A percentile compares a stretch with the other conserved stretches of the same genome.
Evolutionary conservation across 2,329 filamentous ascomycete species (phyloP).

Genomic region (Elsinoe arachidis): DNA sequence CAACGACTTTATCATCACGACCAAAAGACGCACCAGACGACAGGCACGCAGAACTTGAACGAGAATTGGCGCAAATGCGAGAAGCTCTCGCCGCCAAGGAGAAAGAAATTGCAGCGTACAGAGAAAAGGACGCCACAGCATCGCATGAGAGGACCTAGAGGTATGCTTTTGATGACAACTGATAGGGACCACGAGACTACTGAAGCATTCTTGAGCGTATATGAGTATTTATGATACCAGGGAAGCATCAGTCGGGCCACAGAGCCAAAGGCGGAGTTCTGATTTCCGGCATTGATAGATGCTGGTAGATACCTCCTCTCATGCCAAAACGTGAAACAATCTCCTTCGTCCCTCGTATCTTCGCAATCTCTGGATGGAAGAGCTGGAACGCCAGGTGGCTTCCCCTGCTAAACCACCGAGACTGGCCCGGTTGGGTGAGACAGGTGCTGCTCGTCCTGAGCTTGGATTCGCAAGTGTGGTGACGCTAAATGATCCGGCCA

Average conservation of each 20-base stretch:
- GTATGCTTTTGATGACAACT: neutral
- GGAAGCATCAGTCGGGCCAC: neutral
- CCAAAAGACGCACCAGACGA: conserved; percentile 35
- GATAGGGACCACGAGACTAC: neutral
- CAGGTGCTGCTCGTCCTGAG: too few relatives aligned
- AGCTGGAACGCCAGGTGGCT: too few relatives aligned
- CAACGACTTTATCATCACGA: conserved; percentile 7
- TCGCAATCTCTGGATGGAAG: too few relatives aligned
- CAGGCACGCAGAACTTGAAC: conserved; percentile 56
- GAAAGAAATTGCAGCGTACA: conserved; percentile 51
- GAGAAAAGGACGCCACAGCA: neutral
- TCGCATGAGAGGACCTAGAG: neutral
- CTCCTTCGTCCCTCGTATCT: neutral
- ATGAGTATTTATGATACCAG: conserved; percentile 6
- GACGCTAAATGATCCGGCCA: neutral
- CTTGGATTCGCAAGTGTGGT: too few relatives aligned
- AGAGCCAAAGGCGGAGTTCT: neutral
- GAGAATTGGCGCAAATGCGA: conserved; percentile 69
- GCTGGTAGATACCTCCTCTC: neutral
- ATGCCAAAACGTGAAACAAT: neutral
- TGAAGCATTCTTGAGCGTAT: neutral
- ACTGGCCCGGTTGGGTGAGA: too few relatives aligned
- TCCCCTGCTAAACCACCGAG: too few relatives aligned
- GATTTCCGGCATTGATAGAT: neutral
- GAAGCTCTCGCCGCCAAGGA: conserved; percentile 65